phyloP scores from a whole-genome alignment of 495 filamentous ascomycete genomes.

The Aspergillus kassunensis region DNA sequence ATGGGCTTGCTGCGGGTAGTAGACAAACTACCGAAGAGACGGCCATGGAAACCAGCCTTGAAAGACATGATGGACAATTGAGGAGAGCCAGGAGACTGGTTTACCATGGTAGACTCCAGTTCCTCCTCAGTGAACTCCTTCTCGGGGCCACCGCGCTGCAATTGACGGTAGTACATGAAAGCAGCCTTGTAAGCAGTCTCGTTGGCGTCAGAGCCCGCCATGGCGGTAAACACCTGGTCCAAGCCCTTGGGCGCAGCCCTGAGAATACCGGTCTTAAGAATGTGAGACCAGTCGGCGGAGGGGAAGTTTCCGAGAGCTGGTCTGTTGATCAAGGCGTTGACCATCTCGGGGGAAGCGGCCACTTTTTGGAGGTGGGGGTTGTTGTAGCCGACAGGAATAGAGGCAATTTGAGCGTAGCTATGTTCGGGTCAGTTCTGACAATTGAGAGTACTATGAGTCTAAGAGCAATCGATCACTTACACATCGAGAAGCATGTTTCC shows the following conservation, averaged over 20 bases:
- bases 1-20: conserved; percentile 96
- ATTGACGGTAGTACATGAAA: conserved; percentile 93
- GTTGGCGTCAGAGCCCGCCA: conserved; percentile 95
- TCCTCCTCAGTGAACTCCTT: conserved; percentile 86
- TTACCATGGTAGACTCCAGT: conserved; percentile 73
- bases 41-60: conserved; percentile 91
- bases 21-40: conserved; percentile 85
- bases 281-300: conserved; percentile 78
- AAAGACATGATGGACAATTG: conserved; percentile 89
- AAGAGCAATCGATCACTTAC: conserved; percentile 45
- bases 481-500: conserved; percentile 65
- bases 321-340: conserved; percentile 81
- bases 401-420: conserved; percentile 93
- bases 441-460: neutral
- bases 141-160: conserved; percentile 75
- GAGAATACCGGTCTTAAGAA: conserved; percentile 84
- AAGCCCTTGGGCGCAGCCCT: conserved; percentile 86
- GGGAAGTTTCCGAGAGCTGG: conserved; percentile 97
- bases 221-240: conserved; percentile 94
- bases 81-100: conserved; percentile 78
- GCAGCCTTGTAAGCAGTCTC: conserved; percentile 99
- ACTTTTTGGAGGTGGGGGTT: conserved; percentile 75
- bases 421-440: conserved; percentile 3
- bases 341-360: conserved; percentile 74
- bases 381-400: conserved; percentile 96